phyloP scores from a whole-genome alignment of 768 basidiomycete genomes.

The Termitomyces eurrhizus region DNA sequence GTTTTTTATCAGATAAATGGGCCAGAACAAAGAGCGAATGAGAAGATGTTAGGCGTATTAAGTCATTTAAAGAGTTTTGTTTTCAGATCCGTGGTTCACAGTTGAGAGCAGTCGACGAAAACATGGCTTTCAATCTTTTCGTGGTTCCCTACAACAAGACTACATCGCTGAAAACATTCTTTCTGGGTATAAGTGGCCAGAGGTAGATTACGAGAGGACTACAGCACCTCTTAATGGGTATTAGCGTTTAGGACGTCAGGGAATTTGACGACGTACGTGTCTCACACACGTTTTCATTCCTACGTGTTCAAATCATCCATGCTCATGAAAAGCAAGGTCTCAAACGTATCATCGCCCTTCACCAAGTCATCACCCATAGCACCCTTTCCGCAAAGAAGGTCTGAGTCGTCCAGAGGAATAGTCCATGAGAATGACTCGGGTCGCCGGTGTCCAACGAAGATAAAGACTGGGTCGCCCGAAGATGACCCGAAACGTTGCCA shows the following conservation, averaged over 20 bases:
- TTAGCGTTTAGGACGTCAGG: constrained; percentile 39
- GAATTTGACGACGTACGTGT: constrained; percentile 4
- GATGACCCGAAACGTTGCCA: constrained; percentile 43
- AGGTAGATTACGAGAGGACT: constrained; percentile 46
- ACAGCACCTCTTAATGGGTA: constrained; percentile 52
- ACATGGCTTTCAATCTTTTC: neutral
- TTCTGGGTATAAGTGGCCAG: constrained; percentile 37
- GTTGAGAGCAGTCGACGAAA: constrained; percentile 22
- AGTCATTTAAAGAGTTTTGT: constrained; percentile 36
- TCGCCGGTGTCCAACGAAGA: constrained; percentile 60
- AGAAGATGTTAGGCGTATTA: constrained; percentile 44
- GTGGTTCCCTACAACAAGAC: constrained; percentile 28
- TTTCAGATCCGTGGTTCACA: constrained; percentile 37
- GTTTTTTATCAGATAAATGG: constrained; percentile 23
- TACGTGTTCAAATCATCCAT: constrained; percentile 21
- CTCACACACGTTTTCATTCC: neutral
- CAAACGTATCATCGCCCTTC: constrained; percentile 69
- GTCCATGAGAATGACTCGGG: constrained; percentile 55
- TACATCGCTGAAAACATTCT: constrained; percentile 43
- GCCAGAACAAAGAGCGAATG: constrained; percentile 27
- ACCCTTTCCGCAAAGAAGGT: constrained; percentile 56
- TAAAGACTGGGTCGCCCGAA: constrained; percentile 44
- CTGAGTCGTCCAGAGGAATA: constrained; percentile 46
- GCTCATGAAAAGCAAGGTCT: constrained; percentile 54
- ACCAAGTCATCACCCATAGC: constrained; percentile 35